These are phyloP conservation scores for Choricystis sp. DNA, from an alignment of 139 green algal genomes.

Conservation along the genomic window DNA sequence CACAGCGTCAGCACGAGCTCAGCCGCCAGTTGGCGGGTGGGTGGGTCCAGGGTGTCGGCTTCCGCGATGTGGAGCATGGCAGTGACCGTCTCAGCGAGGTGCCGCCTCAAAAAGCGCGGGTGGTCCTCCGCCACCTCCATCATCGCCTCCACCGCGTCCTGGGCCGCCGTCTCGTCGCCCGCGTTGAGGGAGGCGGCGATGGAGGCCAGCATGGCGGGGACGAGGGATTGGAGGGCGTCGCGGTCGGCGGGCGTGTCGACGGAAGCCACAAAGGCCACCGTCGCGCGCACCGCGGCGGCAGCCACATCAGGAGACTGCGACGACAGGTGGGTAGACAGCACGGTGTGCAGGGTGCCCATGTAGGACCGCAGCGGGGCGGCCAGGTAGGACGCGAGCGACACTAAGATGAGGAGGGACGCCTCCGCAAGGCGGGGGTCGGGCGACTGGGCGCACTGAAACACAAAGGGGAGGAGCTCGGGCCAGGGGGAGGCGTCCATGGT, in stretches of 20 bases:
- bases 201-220: conserved; percentile 63
- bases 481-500: conserved; percentile 46
- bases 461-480: conserved; percentile 84
- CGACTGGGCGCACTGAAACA: conserved; percentile 63
- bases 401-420: conserved; percentile 47
- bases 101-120: conserved; percentile 75
- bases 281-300: conserved; percentile 51
- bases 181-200: conserved; percentile 44
- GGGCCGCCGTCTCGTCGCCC: conserved; percentile 47
- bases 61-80: conserved; percentile 66
- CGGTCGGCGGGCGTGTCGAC: conserved; percentile 48
- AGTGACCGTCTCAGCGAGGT: conserved; percentile 58
- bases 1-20: conserved; percentile 92
- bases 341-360: conserved; percentile 34
- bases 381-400: conserved; percentile 54
- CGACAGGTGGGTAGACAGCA: conserved; percentile 26
- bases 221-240: conserved; percentile 49
- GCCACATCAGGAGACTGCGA: conserved; percentile 27
- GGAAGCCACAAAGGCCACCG: conserved; percentile 53
- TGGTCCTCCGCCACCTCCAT: conserved; percentile 83
- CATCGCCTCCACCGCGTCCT: conserved; percentile 82
- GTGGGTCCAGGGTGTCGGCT: conserved; percentile 26
- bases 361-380: conserved; percentile 40
- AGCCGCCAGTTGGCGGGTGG: conserved; percentile 56
- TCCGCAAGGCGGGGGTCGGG: conserved; percentile 23